Base-by-base conservation (phyloP, 805 yeast genomes). In the Lipomyces chichibuensis region DNA sequence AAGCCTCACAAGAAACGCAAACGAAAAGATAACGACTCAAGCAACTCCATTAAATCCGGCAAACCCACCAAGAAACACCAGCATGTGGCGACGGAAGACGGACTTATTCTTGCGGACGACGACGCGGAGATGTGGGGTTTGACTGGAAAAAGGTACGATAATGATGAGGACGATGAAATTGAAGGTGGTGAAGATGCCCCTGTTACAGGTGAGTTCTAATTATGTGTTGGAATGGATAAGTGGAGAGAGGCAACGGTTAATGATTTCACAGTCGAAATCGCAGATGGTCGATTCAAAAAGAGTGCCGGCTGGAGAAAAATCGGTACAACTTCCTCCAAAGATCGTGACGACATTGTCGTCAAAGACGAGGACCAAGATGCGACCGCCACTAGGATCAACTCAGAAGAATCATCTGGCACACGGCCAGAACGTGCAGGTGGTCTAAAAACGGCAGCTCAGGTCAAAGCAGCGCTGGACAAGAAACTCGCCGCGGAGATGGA, bases 391-490 rank as follows among this genome's bases (percentile, higher is more conserved):
- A 43, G 54, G n/a, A 6, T n/a, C 49, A 53, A 20, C 7, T 7
- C 60, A 37, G 63, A 51, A 35, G 43, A 33, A 23, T 51, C 55
- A 14, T 20, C 25, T 11, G 3, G 9, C 11, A 8, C 17, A 7
- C 32, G 37, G 13, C 35, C 58, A 6, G 25, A 37, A n/a, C 59
- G 69, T 11, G 56, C 64, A 62, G 76, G 74, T n/a, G 87, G 88
- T 3, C 74, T 85, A 23, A 86, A 84, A 68, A 80, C 85, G 0
- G 84, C 81, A 2, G 81, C 77, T 4, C 78, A 82, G 60, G 80
- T 84, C 7, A 78, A 78, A 23, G 69, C 69, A 7, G 83, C 82
- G 57, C 74, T 80, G 2, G 76, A 75, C 49, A 73, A 61, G 1
- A 81, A 81, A 60, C 78, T 75, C 49, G 69, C 63, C 65, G 46